These are phyloP conservation scores for Yamadazyma atmosphaerica DNA, from an alignment of 1,139 yeast genomes.

Conservation along the genomic window DNA sequence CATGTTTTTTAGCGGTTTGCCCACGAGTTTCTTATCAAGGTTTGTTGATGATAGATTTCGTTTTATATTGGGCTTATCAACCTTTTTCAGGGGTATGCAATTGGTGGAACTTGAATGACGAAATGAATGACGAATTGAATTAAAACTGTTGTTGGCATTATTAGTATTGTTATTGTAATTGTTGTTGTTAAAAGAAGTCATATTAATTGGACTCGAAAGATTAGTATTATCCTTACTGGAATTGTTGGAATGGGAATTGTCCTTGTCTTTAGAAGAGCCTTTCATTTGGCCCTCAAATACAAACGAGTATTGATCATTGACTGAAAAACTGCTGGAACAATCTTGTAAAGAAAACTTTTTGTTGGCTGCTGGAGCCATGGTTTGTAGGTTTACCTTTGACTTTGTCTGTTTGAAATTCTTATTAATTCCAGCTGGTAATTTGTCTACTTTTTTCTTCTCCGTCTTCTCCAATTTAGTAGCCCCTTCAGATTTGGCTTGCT, in stretches of 20 bases:
- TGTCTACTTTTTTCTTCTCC: constrained; percentile 3
- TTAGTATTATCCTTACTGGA: not conserved
- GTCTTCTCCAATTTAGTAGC: too few relatives aligned
- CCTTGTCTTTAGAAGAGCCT: not conserved
- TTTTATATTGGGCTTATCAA: constrained; percentile 5
- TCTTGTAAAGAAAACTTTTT: constrained; percentile 27
- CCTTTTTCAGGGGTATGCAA: constrained; percentile 3
- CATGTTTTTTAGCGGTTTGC: constrained; percentile 25
- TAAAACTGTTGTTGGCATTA: not conserved
- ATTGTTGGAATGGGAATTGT: not conserved
- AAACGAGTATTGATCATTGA: constrained; percentile 2
- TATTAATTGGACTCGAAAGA: not conserved
- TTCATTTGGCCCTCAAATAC: constrained; percentile 2
- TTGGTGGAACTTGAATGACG: constrained; percentile 3
- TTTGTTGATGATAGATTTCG: constrained; percentile 1
- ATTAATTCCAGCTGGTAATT: not conserved
- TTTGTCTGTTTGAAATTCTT: constrained; percentile 2
- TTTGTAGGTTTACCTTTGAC: constrained; percentile 3
- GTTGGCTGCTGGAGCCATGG: constrained; percentile 8
- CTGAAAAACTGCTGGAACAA: constrained; percentile 24
- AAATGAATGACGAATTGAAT: constrained; percentile 1
- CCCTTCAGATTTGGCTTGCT: not conserved
- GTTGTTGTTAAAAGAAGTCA: not conserved
- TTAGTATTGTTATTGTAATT: not conserved
- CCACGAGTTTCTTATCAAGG: constrained; percentile 2